These are phyloP conservation scores for Talaromyces islandicus DNA, from an alignment of 2,329 filamentous ascomycete species.

Conservation along the genomic window DNA sequence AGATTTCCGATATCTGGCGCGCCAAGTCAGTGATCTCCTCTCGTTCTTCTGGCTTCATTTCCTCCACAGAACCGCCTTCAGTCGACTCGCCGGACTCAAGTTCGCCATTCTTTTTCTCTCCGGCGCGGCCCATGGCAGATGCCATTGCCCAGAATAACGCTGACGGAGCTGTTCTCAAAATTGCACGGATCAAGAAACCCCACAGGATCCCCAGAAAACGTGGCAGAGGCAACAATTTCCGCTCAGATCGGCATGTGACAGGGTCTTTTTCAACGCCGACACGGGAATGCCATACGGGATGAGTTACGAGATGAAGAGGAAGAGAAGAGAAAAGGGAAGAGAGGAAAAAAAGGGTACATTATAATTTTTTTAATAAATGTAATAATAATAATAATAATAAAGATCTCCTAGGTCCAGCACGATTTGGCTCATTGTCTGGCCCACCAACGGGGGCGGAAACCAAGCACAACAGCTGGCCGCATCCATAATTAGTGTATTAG, in stretches of 20 bases:
- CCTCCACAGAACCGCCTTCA: constrained; percentile 3
- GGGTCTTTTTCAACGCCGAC: not conserved
- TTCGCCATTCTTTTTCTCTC: not conserved
- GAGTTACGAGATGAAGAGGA: not conserved
- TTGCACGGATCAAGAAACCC: not conserved
- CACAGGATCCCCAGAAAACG: not conserved
- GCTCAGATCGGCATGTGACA: not conserved
- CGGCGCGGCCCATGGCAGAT: not conserved
- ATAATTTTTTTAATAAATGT: not conserved
- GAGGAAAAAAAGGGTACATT: not conserved
- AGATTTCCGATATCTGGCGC: constrained; percentile 10
- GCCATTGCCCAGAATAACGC: not conserved
- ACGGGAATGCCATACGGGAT: not conserved
- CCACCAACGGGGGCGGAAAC: not conserved
- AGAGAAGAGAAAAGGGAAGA: not conserved
- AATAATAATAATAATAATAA: not conserved
- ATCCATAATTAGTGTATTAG: too few relatives aligned
- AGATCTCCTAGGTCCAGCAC: not conserved
- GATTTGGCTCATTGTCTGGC: not conserved
- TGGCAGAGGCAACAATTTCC: not conserved
- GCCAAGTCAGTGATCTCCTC: constrained; percentile 10
- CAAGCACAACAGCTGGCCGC: not conserved
- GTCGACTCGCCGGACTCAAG: constrained; percentile 2
- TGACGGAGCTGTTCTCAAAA: not conserved
- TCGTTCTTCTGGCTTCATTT: constrained; percentile 5